Percentiles rank a stretch among this genome's conserved stretches.
phyloP scores from a whole-genome alignment of 495 filamentous ascomycete species.

The Pyrenopolyporus hunteri region DNA sequence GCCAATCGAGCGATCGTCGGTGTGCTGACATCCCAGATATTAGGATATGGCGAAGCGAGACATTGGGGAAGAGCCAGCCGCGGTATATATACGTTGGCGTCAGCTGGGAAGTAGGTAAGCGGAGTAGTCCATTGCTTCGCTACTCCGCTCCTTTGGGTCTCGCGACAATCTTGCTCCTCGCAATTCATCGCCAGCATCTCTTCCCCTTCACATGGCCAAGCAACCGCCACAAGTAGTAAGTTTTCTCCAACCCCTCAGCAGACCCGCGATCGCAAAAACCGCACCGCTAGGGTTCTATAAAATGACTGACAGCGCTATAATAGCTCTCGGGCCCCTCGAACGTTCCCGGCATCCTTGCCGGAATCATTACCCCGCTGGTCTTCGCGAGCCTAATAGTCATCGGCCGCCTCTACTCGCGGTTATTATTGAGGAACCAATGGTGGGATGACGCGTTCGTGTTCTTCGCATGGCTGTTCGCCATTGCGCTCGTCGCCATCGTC shows the following conservation, averaged over 20 bases:
- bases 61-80: constrained; percentile 1
- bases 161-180: constrained; percentile 6
- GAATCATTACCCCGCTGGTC: constrained; percentile 30
- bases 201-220: constrained; percentile 12
- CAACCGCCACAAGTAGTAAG: constrained; percentile 21
- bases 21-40: constrained; percentile 19
- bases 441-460: constrained; percentile 34
- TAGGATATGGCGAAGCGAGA: constrained; percentile 6
- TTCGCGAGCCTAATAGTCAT: constrained; percentile 30
- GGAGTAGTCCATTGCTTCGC: neutral
- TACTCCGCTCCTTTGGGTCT: constrained; percentile 1
- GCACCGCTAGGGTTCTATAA: neutral
- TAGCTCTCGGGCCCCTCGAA: constrained; percentile 29
- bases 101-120: neutral
- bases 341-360: constrained; percentile 30
- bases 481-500: constrained; percentile 30
- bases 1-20: constrained; percentile 13
- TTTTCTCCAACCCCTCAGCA: constrained; percentile 4
- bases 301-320: constrained; percentile 1
- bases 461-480: constrained; percentile 33
- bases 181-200: constrained; percentile 16
- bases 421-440: constrained; percentile 32
- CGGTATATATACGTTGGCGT: constrained; percentile 14
- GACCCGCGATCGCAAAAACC: constrained; percentile 11
- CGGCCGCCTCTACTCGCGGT: constrained; percentile 33